Evolutionary conservation across 768 basidiomycete species (phyloP), one percentile per base, ranked within the genome.

Genomic region (Mycena vulgaris): DNA sequence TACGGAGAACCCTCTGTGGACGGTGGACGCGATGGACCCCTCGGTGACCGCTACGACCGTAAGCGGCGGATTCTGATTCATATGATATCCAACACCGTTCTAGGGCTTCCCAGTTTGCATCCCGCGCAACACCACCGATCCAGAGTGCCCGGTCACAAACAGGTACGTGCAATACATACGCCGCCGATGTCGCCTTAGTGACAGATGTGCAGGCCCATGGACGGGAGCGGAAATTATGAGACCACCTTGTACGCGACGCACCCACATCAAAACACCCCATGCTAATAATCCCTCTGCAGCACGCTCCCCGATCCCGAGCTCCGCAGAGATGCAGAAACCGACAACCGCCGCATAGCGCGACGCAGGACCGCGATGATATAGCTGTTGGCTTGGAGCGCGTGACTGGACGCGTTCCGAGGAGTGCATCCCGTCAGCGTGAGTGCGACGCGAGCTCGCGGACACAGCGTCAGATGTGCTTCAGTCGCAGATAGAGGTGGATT

Each of bases 71-170:
- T 49, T 25, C 11, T 5, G 25, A 19, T 6, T 16, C 11, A 28
- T 5, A 27, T 28, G 7, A 49, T 9, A 49, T 49, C 14, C 25
- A 23, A 9, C n/a, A 47, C 39, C 33, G 13, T 8, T 42, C 16
- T 47, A 49, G 48, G 52, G 48, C 14, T 49, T 28, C 25, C 48
- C 74, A 63, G 0, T 68, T 64, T 64, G 59, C 72, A 40, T 76
- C 73, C 66, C 66, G 10, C 66, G 66, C 19, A 67, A 53, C 28
- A 37, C 30, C 51, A 67, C 57, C 2, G 57, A 66, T 30, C 6
- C 57, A 17, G 65, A 66, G 6, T 66, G 65, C 39, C 65, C 65
- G 1, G 31, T 45, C n/a, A 59, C 57, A 3, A 66, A 66, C 16
- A 55, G 64, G 37, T 52, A 52, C 3, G 30, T 17, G 42, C n/a